Evolutionary conservation across 257 asterid genomes (phyloP).

Genomic region (Solanum phureja): DNA sequence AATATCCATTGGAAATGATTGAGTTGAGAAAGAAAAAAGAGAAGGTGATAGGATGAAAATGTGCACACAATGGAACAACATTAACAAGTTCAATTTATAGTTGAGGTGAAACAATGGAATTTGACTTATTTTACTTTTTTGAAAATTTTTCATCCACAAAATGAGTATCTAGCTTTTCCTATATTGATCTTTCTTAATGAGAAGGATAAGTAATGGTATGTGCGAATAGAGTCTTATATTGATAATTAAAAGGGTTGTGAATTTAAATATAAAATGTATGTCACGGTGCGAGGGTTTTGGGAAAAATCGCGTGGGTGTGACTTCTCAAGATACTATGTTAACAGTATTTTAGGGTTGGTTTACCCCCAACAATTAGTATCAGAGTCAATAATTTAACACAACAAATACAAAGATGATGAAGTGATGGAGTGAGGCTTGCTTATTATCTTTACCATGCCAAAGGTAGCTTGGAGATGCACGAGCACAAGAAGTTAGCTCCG

Average conservation of each 20-base stretch:
- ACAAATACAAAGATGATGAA: neutral
- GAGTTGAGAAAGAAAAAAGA: neutral
- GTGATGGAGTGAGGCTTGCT: neutral
- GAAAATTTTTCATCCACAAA: neutral
- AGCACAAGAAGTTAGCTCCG: neutral
- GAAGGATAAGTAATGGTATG: neutral
- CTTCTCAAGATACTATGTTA: neutral
- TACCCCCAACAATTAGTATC: neutral
- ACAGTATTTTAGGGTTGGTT: neutral
- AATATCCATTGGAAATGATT: neutral
- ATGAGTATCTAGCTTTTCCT: neutral
- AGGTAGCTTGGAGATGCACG: neutral
- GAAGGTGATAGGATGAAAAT: neutral
- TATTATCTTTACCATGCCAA: neutral
- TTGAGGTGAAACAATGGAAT: neutral
- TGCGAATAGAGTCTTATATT: neutral
- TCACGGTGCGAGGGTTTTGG: neutral
- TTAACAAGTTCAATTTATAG: neutral
- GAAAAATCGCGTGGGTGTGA: neutral
- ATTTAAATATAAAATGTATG: neutral
- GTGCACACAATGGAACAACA: neutral
- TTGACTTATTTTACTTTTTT: neutral
- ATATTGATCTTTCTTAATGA: neutral
- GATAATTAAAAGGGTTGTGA: neutral
- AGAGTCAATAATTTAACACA: neutral